These are phyloP conservation scores for Delphinella strobiligena DNA, from an alignment of 2,329 filamentous ascomycete genomes.

Conservation along the genomic window DNA sequence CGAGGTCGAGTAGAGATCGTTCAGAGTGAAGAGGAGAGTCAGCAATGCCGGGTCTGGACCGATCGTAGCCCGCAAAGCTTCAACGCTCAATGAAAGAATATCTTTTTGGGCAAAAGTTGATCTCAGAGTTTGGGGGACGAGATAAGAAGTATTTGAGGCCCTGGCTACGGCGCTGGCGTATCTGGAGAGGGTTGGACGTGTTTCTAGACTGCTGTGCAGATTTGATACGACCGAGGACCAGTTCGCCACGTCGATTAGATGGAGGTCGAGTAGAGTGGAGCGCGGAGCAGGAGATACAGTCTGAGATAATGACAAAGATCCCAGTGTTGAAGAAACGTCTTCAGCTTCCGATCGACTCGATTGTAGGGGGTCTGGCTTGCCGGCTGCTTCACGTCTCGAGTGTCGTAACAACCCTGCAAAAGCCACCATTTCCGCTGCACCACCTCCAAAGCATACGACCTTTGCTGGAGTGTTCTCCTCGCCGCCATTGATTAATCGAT, in stretches of 20 bases:
- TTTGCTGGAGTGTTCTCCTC: neutral
- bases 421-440: slow-evolving; percentile 5
- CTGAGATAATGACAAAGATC: too few relatives aligned
- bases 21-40: slow-evolving; percentile 1
- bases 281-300: neutral
- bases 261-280: slow-evolving; percentile 1
- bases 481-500: neutral
- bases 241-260: slow-evolving; percentile 3
- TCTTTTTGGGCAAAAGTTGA: neutral
- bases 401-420: slow-evolving; percentile 4
- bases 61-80: neutral
- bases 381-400: neutral
- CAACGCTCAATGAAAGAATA: neutral
- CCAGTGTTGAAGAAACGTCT: neutral
- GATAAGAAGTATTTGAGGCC: slow-evolving; percentile 1
- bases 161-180: slow-evolving; percentile 3
- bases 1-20: slow-evolving; percentile 1
- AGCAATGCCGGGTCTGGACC: neutral
- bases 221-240: neutral
- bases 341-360: neutral
- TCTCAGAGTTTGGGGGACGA: neutral
- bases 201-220: neutral
- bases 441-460: slow-evolving; percentile 2
- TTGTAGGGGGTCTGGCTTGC: neutral
- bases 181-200: slow-evolving; percentile 4